phyloP scores from a whole-genome alignment of 176 grass and related monocot species.

The Avena atlantica region DNA sequence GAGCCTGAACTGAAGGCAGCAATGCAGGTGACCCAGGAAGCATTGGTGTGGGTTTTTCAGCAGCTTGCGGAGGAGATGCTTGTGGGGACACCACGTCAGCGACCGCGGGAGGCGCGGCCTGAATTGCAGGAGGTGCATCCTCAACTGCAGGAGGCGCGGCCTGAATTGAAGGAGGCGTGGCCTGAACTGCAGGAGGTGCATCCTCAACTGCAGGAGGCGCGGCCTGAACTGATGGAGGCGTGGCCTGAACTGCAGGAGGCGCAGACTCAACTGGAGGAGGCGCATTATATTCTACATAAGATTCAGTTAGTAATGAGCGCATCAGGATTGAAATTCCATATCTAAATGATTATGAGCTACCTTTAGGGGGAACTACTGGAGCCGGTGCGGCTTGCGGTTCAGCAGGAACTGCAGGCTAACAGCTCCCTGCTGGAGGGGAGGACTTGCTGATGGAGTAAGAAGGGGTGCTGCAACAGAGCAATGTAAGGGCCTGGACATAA shows the following conservation, averaged over 20 bases:
- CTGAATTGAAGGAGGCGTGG: slow-evolving; percentile 10
- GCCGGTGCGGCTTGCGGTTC: slow-evolving; percentile 30
- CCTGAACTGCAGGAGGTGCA: too few relatives aligned
- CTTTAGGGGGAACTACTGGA: slow-evolving; percentile 45
- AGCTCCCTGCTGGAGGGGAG: slow-evolving; percentile 26
- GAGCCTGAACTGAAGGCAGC: slow-evolving; percentile 56
- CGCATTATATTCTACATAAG: slow-evolving; percentile 28
- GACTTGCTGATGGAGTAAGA: slow-evolving; percentile 25
- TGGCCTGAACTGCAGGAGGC: neutral
- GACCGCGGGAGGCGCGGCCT: slow-evolving; percentile 38
- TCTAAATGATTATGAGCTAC: slow-evolving; percentile 37
- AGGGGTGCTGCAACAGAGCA: slow-evolving; percentile 46
- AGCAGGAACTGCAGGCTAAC: slow-evolving; percentile 28
- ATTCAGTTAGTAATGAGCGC: neutral
- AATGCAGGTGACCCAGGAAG: slow-evolving; percentile 62
- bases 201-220: neutral
- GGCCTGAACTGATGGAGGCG: slow-evolving; percentile 37
- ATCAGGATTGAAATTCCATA: slow-evolving; percentile 8
- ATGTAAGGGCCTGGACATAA: slow-evolving; percentile 17
- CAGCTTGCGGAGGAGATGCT: slow-evolving; percentile 43
- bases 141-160: slow-evolving; percentile 21
- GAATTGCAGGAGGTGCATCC: slow-evolving; percentile 27
- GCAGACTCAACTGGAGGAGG: slow-evolving; percentile 25
- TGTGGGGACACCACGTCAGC: slow-evolving; percentile 3
- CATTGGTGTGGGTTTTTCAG: slow-evolving; percentile 38